Evolutionary conservation across 2,329 filamentous ascomycete species (phyloP).

Genomic region (Cladophialophora yegresii): DNA sequence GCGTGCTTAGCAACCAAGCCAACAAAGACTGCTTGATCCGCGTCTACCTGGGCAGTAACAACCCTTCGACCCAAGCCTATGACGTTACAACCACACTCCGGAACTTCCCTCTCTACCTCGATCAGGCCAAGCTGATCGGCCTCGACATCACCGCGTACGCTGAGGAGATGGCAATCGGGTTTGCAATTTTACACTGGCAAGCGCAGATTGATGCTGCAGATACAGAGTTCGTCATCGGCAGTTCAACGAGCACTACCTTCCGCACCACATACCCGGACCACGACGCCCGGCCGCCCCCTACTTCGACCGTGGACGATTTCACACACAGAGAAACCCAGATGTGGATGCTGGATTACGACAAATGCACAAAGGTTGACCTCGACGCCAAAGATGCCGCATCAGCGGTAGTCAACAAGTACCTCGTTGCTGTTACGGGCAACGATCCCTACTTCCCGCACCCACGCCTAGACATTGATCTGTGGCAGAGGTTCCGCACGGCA

Average conservation of each 20-base stretch:
- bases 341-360: conserved; percentile 30
- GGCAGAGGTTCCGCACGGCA: conserved; percentile 14
- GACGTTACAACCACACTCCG: conserved; percentile 7
- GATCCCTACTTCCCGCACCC: conserved; percentile 31
- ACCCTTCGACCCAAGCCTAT: not conserved
- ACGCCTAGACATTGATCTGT: conserved; percentile 9
- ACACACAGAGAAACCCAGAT: conserved; percentile 18
- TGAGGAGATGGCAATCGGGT: conserved; percentile 29
- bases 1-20: conserved; percentile 2
- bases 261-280: no score
- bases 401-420: conserved; percentile 2
- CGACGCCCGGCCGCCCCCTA: no score
- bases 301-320: conserved; percentile 1
- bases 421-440: conserved; percentile 30
- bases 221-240: conserved; percentile 30
- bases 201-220: conserved; percentile 25
- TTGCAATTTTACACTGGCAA: conserved; percentile 30
- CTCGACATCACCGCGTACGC: conserved; percentile 25
- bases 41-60: conserved; percentile 22
- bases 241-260: no score
- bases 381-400: no score
- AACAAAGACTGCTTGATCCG: conserved; percentile 26
- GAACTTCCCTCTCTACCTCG: conserved; percentile 30
- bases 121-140: conserved; percentile 18
- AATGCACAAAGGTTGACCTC: conserved; percentile 9